Evolutionary conservation across 2,329 filamentous ascomycete species (phyloP), one percentile per base, ranked within the genome.

Genomic region (Phyllosticta capitalensis): DNA sequence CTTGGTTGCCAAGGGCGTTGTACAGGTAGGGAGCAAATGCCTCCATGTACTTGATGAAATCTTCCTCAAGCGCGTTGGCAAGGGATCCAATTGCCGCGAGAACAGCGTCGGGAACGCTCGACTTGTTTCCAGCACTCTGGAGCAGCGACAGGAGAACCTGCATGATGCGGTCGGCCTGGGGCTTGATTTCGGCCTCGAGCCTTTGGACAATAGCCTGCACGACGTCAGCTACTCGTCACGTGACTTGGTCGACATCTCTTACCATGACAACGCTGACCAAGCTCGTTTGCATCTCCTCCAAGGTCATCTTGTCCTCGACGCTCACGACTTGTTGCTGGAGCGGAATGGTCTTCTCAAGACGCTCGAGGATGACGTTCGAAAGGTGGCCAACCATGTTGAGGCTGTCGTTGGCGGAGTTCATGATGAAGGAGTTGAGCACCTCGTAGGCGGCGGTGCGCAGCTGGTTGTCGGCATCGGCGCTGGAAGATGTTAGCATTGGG

Each of bases 231-330:
- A 7, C 9, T 38, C 7, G 19, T 28, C 21, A 59, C 6, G 45
- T 38, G 51, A 48, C 49, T 64, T 58, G 64, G 60, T 30, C 3
- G 28, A 45, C 19, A 55, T 67, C 26, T 63, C 74, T 64, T 69
- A 76, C 74, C 76, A 96, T 86, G 55, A 97, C 80, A 49, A 97
- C 94, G 58, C 90, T 95, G 73, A 87, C 88, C 69, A 99, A 81
- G 73, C 92, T 96, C 56, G 92, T 96, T 78, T 97, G 94, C 83
- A 99, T 95, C 75, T 99, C 94, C 72, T 97, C 92, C 3, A 99
- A 82, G 5, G 89, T 95, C 65, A 97, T 90, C 74, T 87, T 92
- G 76, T 99, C 94, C 75, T 99, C 94, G 26, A 96, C 89, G 70
- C 92, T 96, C 66, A 97, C 92, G 61, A 97, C 90, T 77, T 99